Evolutionary conservation across 2,329 filamentous ascomycete genomes (phyloP), one percentile per base, ranked within the genome.

Genomic region (Xylariaceae sp.): DNA sequence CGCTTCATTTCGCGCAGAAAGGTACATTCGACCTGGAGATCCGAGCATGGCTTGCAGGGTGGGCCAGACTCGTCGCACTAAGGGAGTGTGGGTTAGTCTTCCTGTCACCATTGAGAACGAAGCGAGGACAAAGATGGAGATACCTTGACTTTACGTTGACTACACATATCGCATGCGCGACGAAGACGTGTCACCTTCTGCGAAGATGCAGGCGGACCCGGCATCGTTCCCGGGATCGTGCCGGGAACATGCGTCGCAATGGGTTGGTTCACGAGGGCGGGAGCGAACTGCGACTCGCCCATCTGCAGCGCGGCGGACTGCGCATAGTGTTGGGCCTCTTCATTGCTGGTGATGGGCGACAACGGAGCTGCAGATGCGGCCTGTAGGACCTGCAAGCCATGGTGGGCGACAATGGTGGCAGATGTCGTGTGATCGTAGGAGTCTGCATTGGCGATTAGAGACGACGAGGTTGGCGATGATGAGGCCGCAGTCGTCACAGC

Each of bases 91-190:
- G 17, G 48, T 60, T 37, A 60, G 49, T 39, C 10, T 18, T 2
- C 11, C 10, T 4, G 7, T 17, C 17, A 10, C 23, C 30, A 35
- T 4, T 50, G 13, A 41, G 50, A 37, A 6, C 45, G 30, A 30
- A n/a, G n/a, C 18, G 34, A 23, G 37, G 15, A n/a, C 18, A 2
- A 13, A 11, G 7, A 44, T 18, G 18, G 39, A 57, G 70, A 44
- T 59, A 77, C 76, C 73, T 85, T 85, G 50, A 85, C 82, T 62
- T 85, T 85, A 59, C 82, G 80, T 71, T 82, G 79, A 60, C 82
- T 84, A 69, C 82, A 85, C 77, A 85, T 81, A 64, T 85, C 82
- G 65, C 82, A 85, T 11, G 82, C 82, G 53, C 82, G 79, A 60
- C 82, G 76, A 37, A 85, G 75, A 5, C 82, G 79, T 34, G 81